Base-by-base conservation (phyloP, 2,329 filamentous ascomycete species). In the Xenoacremonium recifei region DNA sequence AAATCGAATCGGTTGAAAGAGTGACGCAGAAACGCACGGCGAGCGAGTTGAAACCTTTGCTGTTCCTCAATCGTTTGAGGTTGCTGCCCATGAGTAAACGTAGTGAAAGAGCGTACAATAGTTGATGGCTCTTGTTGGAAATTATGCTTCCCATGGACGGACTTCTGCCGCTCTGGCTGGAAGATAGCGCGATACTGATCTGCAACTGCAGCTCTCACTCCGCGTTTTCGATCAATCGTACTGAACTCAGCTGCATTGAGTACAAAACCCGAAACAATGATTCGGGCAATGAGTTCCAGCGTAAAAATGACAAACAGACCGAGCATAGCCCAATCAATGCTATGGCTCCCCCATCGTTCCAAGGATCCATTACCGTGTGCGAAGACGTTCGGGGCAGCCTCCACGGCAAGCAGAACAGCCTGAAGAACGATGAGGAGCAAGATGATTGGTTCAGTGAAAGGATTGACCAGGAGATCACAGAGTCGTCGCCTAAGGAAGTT, bases 1-100 rank as follows among this genome's bases (percentile, higher is more conserved):
- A 97, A 96, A 63, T 99, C 93, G 10, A 97, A 77, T 39, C 93
- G 82, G 61, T 97, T 97, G 70, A 99, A 99, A 1, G 89, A 91
- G 65, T 99, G 93, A 13, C 93, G 83, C 41, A 99, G 70, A 64
- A 96, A 97, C 2, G 93, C 95, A 48, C 93, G 82, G 39, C 93
- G 85, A 13, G 95, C 92, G 40, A 99, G 77, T 50, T 95, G 85
- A 53, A 85, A 77, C 47, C 92, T 84, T 62, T 93, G 89, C 53
- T 91, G 87, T 49, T 95, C 81, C 71, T 77, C 87, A 50, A 75
- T 75, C 58, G 75, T 93, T 66, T 68, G 80, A 63, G 65, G 82
- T 41, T 67, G 62, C 43, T 81, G 75, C 7, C 79, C 75, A 47
- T 85, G 80, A 62, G 87, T 85, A 47, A 89, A 83, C 1, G 88